Percentiles rank a stretch among this genome's conserved stretches.
These are phyloP conservation scores for Saussurea involucrata DNA, from an alignment of 129 eudicot genomes.

Conservation along the genomic window DNA sequence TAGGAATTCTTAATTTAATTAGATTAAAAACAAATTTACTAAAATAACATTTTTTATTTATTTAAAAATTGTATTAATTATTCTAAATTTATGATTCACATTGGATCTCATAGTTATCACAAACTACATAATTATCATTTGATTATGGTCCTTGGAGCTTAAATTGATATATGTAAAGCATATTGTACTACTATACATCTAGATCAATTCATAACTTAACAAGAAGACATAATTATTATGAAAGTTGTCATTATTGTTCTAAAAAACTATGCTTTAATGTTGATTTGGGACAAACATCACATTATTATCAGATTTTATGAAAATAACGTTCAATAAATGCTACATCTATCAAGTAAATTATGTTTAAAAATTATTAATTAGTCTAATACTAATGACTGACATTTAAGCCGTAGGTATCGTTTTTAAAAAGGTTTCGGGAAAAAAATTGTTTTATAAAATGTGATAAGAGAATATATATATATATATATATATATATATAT, in stretches of 20 bases:
- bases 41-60: too few relatives aligned
- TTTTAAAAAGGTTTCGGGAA: too few relatives aligned
- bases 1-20: too few relatives aligned
- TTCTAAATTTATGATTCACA: too few relatives aligned
- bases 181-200: neutral
- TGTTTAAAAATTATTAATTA: neutral
- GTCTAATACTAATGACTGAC: neutral
- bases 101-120: too few relatives aligned
- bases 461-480: too few relatives aligned
- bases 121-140: too few relatives aligned
- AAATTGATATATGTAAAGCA: neutral
- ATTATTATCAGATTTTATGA: neutral
- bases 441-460: too few relatives aligned
- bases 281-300: neutral
- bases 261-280: neutral
- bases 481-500: too few relatives aligned
- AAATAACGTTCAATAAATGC: neutral
- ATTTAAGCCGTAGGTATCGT: neutral
- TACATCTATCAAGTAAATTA: neutral
- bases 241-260: neutral
- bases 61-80: too few relatives aligned
- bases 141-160: too few relatives aligned
- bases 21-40: too few relatives aligned
- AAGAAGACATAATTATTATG: neutral
- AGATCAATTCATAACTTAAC: neutral